These are phyloP conservation scores for Piloderma croceum DNA, from an alignment of 768 basidiomycete genomes.

Conservation along the genomic window DNA sequence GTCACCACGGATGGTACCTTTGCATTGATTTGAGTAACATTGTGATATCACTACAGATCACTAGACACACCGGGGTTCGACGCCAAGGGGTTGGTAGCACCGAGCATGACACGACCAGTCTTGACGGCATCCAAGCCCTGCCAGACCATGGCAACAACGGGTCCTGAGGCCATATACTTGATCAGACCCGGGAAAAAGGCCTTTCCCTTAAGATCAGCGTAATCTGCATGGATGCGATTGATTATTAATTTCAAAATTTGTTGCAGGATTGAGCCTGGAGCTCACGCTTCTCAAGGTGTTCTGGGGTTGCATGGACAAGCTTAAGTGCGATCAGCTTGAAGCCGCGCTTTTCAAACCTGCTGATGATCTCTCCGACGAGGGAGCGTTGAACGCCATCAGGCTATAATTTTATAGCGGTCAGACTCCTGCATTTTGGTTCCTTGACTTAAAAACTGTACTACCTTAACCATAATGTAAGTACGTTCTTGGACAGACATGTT, in stretches of 20 bases:
- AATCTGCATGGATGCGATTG: conserved; percentile 51
- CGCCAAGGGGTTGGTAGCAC: conserved; percentile 91
- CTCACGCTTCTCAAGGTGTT: conserved; percentile 88
- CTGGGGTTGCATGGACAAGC: conserved; percentile 70
- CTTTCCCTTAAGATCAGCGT: conserved; percentile 91
- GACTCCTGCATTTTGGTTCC: no score
- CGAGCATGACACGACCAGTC: conserved; percentile 94
- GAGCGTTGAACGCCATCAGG: conserved; percentile 98
- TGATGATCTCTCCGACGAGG: conserved; percentile 92
- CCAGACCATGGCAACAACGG: conserved; percentile 95
- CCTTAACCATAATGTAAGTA: conserved; percentile 99
- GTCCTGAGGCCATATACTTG: conserved; percentile 94
- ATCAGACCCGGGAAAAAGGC: conserved; percentile 94
- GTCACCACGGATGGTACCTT: conserved; percentile 94
- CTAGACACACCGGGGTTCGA: conserved; percentile 69
- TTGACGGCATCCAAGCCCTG: conserved; percentile 91
- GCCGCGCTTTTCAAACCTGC: conserved; percentile 95
- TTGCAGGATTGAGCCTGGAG: conserved; percentile 8
- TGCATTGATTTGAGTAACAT: no score
- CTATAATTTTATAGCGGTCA: no score
- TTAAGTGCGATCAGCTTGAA: conserved; percentile 97
- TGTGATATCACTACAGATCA: no score
- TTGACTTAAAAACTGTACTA: no score
- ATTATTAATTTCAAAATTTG: conserved; percentile 9
- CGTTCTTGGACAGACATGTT: conserved; percentile 74